Conservation (phyloP, 176 grass and related monocot genomes). For the Ampelocalamus luodianensis region DNA sequence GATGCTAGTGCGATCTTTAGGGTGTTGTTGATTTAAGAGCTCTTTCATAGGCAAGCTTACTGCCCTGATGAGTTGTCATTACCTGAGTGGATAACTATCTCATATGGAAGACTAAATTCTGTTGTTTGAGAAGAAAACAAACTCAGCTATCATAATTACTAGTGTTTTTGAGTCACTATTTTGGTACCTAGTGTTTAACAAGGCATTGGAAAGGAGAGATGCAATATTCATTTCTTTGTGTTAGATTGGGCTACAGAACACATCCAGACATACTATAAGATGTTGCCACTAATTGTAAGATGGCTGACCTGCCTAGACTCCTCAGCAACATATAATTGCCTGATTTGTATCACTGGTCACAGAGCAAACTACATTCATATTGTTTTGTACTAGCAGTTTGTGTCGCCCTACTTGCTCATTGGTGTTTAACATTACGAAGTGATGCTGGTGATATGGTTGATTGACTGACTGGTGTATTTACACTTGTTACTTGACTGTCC, state of each 20-base stretch:
- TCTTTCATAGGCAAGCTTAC: slow-evolving; percentile 8
- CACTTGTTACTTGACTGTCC: background rate
- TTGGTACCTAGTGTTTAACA: slow-evolving; percentile 20
- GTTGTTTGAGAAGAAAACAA: slow-evolving; percentile 8
- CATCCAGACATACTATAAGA: background rate
- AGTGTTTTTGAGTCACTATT: background rate
- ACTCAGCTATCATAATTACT: background rate
- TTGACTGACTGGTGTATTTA: slow-evolving; percentile 11
- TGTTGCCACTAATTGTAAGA: background rate
- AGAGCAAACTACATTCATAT: background rate
- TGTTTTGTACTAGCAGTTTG: background rate
- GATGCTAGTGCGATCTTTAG: background rate
- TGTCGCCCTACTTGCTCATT: background rate
- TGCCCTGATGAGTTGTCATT: slow-evolving; percentile 10
- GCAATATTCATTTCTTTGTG: background rate
- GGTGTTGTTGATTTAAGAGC: slow-evolving; percentile 20
- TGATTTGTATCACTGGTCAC: slow-evolving; percentile 8
- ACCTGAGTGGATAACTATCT: background rate
- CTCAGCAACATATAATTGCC: background rate
- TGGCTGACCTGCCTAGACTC: background rate
- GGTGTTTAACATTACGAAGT: slow-evolving; percentile 2
- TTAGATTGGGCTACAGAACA: slow-evolving; percentile 8
- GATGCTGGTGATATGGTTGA: slow-evolving; percentile 2
- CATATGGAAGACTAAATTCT: slow-evolving; percentile 1
- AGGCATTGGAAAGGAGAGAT: background rate